Evolutionary conservation across 441 rosid genomes (phyloP).

Genomic region (Bocquillonia castaneifolia): DNA sequence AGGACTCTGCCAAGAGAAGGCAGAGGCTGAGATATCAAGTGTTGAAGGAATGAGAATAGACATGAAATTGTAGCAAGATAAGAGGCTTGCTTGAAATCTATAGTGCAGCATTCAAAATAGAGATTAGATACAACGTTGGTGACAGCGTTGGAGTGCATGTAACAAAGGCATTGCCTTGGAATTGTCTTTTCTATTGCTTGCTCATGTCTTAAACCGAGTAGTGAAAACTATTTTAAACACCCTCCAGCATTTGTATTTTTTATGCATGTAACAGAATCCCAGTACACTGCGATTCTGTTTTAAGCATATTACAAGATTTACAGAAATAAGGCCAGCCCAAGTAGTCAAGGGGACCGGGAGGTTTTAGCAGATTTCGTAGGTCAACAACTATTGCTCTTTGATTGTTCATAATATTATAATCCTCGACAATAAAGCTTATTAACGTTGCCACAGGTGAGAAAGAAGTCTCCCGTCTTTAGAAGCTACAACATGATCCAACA

Average conservation of each 20-base stretch:
- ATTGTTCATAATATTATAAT: not conserved
- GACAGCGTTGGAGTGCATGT: not conserved
- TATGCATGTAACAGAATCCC: no score
- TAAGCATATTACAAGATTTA: no score
- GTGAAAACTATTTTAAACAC: not conserved
- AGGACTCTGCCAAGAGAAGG: not conserved
- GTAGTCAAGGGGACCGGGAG: no score
- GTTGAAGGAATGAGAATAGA: no score
- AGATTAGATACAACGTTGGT: not conserved
- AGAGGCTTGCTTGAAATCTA: not conserved
- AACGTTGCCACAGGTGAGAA: conserved; percentile 51
- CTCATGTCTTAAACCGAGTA: not conserved
- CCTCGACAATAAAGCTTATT: not conserved
- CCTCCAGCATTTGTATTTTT: not conserved
- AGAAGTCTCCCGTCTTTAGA: conserved; percentile 58
- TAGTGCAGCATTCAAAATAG: not conserved
- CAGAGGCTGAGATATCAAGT: no score
- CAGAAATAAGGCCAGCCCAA: no score
- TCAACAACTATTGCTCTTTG: no score
- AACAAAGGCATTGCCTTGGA: not conserved
- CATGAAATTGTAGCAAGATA: no score
- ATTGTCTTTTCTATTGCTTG: not conserved
- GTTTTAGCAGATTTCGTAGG: no score
- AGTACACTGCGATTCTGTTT: no score
- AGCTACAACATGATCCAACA: conserved; percentile 36